Base-by-base conservation (phyloP, 371 early-diverging fungal genomes). In the Phascolomyces articulosus region DNA sequence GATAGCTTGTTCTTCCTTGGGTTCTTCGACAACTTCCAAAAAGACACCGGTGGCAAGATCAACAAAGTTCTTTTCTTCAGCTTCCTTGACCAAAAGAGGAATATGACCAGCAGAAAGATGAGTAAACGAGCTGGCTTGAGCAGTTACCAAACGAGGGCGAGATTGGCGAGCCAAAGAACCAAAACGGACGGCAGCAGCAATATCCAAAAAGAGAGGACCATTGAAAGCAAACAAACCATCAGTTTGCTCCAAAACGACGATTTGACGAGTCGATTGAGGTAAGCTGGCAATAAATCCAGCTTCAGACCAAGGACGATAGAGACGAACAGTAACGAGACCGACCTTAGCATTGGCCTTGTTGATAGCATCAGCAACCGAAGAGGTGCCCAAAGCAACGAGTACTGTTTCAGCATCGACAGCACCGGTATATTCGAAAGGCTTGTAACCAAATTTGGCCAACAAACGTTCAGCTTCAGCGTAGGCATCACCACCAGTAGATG, bases 241-340 rank as follows among this genome's bases (percentile, higher is more conserved):
- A 44, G 80, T 84, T 63, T 87, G 85, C 66, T 89, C 89, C 20
- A 89, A 69, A 20, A 87, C 83, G 24, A 86, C 69, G 16, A 89
- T 64, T 54, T 74, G 79, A 66, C 84, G 87, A 23, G 77, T 78
- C 0, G 90, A 74, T 16, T 74, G 58, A 13, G 95, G 95, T 18
- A 95, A 63, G 13, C 79, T 81, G 57, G 74, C 80, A 34, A 90
- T 68, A 64, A 96, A 88, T 63, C 88, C 85, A 23, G 79, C 67
- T 57, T 87, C 88, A 15, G 87, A 87, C 95, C 94, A 95, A 13
- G 96, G 95, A 44, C 95, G 86, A 73, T 87, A 87, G 13, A 89
- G 77, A 63, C 94, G 91, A 38, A 93, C 86, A 51, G 81, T 84
- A 61, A 96, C 76, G 26, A 92, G 79, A 58, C 95, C 95, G 29